Evolutionary conservation across 345 rosid species (phyloP).

Genomic region (Rhizophora apiculata): DNA sequence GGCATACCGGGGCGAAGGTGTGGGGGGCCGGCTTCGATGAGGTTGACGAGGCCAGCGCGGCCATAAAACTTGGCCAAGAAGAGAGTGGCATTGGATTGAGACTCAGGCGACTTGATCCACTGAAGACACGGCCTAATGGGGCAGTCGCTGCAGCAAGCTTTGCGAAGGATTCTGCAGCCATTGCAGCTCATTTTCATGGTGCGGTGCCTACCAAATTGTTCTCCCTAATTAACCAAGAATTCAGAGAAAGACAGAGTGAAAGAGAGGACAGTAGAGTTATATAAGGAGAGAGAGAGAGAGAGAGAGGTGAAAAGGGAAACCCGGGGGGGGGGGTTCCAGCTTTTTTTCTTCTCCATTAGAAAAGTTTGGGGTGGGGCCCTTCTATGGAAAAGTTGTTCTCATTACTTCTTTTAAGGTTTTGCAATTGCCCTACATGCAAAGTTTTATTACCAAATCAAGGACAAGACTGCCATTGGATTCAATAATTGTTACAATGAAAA

Average conservation of each 20-base stretch:
- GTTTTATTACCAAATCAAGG: constrained; percentile 29
- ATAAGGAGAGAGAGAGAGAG: neutral
- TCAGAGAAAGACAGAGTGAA: neutral
- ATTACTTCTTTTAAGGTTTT: neutral
- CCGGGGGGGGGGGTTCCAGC: neutral
- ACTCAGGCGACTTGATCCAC: constrained; percentile 16
- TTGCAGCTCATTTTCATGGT: constrained; percentile 45
- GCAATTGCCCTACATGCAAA: constrained; percentile 33
- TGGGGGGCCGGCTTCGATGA: constrained; percentile 14
- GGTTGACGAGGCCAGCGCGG: constrained; percentile 21
- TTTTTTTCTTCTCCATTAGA: constrained; percentile 17
- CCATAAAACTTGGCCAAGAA: constrained; percentile 23
- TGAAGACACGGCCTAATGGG: constrained; percentile 17
- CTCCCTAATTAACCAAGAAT: no score
- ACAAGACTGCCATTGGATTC: no score
- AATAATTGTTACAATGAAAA: neutral
- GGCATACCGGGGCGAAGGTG: constrained; percentile 18
- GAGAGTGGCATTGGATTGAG: constrained; percentile 23
- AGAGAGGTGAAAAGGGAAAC: neutral
- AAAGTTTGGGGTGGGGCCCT: constrained; percentile 10
- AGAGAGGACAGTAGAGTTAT: neutral
- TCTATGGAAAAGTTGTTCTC: constrained; percentile 14
- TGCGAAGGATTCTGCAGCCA: constrained; percentile 32
- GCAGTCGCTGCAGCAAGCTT: constrained; percentile 15
- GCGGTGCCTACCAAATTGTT: no score